Percentiles rank a stretch among this genome's conserved stretches.
Evolutionary conservation across 2,329 filamentous ascomycete species (phyloP).

Genomic region (Colletotrichum somersetense): DNA sequence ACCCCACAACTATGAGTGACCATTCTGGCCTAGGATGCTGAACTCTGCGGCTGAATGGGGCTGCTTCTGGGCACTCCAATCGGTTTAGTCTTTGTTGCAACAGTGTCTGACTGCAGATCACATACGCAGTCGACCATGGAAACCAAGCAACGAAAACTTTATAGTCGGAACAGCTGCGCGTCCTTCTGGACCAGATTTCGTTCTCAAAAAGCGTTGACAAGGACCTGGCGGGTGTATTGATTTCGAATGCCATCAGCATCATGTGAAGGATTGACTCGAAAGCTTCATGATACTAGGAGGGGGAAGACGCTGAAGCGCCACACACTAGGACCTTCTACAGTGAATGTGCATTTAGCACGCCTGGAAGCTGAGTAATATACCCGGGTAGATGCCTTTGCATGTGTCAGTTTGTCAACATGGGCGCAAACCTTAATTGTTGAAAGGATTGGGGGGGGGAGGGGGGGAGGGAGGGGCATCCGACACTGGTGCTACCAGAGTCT

Average conservation of each 20-base stretch:
- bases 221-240: not conserved
- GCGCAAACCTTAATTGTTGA: not conserved
- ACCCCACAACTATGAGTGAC: not conserved
- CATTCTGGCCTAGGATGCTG: not conserved
- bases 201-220: no score
- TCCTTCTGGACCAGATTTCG: not conserved
- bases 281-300: not conserved
- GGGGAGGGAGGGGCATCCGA: no score
- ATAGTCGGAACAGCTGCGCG: not conserved
- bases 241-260: not conserved
- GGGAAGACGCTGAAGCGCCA: not conserved
- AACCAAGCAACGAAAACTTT: not conserved
- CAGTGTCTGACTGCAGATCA: not conserved
- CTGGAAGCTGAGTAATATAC: no score
- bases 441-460: no score
- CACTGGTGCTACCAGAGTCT: conserved; percentile 6
- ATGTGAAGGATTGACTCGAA: not conserved
- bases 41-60: conserved; percentile 15
- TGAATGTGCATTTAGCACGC: no score
- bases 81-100: not conserved
- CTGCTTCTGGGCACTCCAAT: not conserved
- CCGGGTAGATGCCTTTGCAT: not conserved
- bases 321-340: not conserved
- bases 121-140: not conserved
- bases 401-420: not conserved